Base-by-base conservation (phyloP, 345 rosid genomes). In the Bruguiera sexangula region DNA sequence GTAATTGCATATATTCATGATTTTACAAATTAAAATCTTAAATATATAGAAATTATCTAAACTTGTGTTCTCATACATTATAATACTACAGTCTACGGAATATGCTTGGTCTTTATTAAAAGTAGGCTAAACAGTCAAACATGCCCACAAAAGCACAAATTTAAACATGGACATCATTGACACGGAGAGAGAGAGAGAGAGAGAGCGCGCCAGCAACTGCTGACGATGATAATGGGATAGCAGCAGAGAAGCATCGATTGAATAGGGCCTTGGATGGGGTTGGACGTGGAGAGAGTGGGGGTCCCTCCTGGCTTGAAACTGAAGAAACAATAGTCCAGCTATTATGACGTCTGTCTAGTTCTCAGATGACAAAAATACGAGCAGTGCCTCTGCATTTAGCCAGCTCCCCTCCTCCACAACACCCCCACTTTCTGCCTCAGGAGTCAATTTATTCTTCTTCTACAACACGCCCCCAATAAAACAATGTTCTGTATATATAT, bases 311-410 rank as follows among this genome's bases (percentile, higher is more conserved):
- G 82, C 69, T 74, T 68, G 71, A 21, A 76, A 72, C 76, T 66
- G 70, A 65, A 63, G 76, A 72, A 71, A 80, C 85, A 82, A 77
- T 80, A 75, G 70, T 72, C 68, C 76, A 68, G 66, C 79, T 50
- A 78, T 76, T 63, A 80, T 80, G 75, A 62, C 78, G 50, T 68
- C 70, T 85, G 85, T 82, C 86, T 78, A 66, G 83, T 78, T 85
- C 84, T 78, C 67, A 69, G 51, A 78, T 56, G 79, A 80, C 84
- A 83, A 78, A 77, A 68, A 8, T 65, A 32, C 70, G 26, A 57
- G 58, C 82, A 68, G 75, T 75, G 63, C 77, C 69, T 78, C 77
- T 78, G 79, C 67, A 46, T 60, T 67, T 56, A 8, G 69, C 67
- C 78, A 74, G 39, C 55, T 81, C 37, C 68, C 77, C 68, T 59